phyloP scores from a whole-genome alignment of 495 filamentous ascomycete species.

The Trichoderma virens region DNA sequence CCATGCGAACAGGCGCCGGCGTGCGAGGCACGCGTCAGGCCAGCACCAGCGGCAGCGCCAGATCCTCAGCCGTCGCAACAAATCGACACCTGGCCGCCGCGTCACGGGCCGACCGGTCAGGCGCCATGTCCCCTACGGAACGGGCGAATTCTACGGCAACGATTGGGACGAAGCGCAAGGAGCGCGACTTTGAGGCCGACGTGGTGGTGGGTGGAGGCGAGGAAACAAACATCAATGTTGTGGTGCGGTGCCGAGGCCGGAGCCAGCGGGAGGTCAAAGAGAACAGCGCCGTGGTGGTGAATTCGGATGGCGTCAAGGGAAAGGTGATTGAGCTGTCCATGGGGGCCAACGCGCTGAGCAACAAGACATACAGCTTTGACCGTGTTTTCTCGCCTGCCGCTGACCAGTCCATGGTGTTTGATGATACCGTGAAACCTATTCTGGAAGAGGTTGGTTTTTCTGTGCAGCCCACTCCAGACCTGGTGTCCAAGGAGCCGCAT shows the following conservation, averaged over 20 bases:
- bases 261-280: constrained; percentile 87
- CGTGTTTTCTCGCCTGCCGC: constrained; percentile 94
- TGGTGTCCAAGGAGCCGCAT: too few relatives aligned
- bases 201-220: constrained; percentile 39
- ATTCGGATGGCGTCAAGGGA: constrained; percentile 78
- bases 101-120: constrained; percentile 19
- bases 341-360: constrained; percentile 84
- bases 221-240: constrained; percentile 95
- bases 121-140: constrained; percentile 57
- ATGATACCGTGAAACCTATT: constrained; percentile 87
- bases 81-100: neutral
- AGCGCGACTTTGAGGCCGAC: constrained; percentile 70
- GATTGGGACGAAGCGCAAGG: constrained; percentile 62
- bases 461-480: too few relatives aligned
- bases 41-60: neutral
- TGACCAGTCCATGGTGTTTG: constrained; percentile 85
- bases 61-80: neutral
- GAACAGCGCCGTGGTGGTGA: constrained; percentile 85
- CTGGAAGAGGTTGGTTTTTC: constrained; percentile 68
- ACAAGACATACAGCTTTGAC: constrained; percentile 95
- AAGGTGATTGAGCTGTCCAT: constrained; percentile 79
- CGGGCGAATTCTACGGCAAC: constrained; percentile 49
- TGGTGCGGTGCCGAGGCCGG: constrained; percentile 87
- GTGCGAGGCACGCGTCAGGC: neutral
- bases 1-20: neutral